Evolutionary conservation across 768 basidiomycete genomes (phyloP), one percentile per base, ranked within the genome.

Genomic region (Phylloporus rhodoxanthus): DNA sequence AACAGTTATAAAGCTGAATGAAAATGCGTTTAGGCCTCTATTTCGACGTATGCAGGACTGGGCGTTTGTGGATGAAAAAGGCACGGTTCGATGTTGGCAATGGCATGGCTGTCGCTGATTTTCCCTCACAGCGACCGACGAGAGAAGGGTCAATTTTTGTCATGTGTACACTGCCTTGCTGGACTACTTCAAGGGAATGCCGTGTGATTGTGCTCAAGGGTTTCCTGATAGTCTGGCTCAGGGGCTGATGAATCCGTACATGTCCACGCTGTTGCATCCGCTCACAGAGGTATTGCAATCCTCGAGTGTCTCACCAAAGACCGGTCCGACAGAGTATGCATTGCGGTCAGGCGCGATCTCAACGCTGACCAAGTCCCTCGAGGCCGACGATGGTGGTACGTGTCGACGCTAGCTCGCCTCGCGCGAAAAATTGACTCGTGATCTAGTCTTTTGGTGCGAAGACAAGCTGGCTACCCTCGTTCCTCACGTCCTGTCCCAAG

Each of bases 21-120:
- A 98, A 58, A 81, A 81, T 0, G 77, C 85, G 0, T 98, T 99
- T 81, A 79, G 82, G 54, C 93, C 95, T 1, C 71, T 97, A 13
- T 95, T 97, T 78, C 82, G 93, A 47, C 83, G 84, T 47, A 67
- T 94, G 50, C 92, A 90, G 60, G 96, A 99, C 63, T 99, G 95
- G 96, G 92, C 92, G 0, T 93, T 93, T 59, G 78, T 75, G 1
- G 72, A 74, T 49, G 77, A 76, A 25, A 59, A 62, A 21, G 68
- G 82, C 83, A 58, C 28, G 74, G 66, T 3, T 13, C 7, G 14
- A 21, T 11, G 7, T 23, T 40, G 15, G 23, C 4, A 50, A n/a
- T 4, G 14, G 3, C 30, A 21, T 50, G 55, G 43, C 15, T 30
- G 30, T 34, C 36, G 5, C 25, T 48, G 25, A 29, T 21, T 10